phyloP scores from a whole-genome alignment of 2,329 filamentous ascomycete genomes.

The Ceratocystis huliohia region DNA sequence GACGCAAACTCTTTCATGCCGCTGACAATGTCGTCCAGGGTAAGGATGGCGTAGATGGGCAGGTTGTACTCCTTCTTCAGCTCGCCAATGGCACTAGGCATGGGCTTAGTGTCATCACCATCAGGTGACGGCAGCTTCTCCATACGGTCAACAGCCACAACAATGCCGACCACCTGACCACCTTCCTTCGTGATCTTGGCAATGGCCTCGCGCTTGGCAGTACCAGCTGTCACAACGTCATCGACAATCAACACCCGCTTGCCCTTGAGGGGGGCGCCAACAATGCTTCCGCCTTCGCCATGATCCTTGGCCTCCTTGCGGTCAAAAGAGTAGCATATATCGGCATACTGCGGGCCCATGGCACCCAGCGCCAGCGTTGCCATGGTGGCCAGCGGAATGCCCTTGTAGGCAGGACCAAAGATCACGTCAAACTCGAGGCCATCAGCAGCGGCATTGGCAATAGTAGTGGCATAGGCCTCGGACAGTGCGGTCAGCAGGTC shows the following conservation, averaged over 20 bases:
- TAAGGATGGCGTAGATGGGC: conserved; percentile 72
- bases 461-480: conserved; percentile 63
- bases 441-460: conserved; percentile 36
- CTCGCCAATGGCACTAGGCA: conserved; percentile 73
- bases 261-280: conserved; percentile 72
- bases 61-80: conserved; percentile 72
- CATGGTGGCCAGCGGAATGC: conserved; percentile 75
- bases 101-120: conserved; percentile 53
- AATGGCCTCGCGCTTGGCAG: conserved; percentile 84
- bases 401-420: conserved; percentile 94
- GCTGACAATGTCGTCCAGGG: conserved; percentile 68
- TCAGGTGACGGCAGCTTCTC: conserved; percentile 60
- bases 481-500: conserved; percentile 65
- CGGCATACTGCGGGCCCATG: conserved; percentile 53
- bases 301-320: conserved; percentile 94
- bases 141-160: conserved; percentile 77
- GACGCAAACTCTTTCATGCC: conserved; percentile 51
- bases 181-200: conserved; percentile 78
- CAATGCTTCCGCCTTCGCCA: conserved; percentile 86
- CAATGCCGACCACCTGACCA: conserved; percentile 71
- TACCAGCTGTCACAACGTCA: conserved; percentile 92
- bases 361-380: conserved; percentile 63
- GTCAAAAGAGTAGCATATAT: conserved; percentile 78
- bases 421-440: conserved; percentile 62
- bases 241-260: conserved; percentile 84